Base-by-base conservation (phyloP, 73 alveolate species). In the Tetrahymena borealis region DNA sequence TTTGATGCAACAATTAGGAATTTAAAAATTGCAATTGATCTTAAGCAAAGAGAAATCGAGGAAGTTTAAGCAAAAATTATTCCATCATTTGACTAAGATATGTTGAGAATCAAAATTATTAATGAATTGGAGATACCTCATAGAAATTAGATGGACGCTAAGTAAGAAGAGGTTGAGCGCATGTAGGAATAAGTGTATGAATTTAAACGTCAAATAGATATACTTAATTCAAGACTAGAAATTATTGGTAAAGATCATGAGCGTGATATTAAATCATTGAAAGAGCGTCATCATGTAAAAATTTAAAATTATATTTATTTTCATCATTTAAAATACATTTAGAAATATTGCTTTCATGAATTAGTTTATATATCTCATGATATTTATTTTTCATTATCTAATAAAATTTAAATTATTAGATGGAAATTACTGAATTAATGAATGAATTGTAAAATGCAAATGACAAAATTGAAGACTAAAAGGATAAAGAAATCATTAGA, bases 111-210 rank as follows among this genome's bases (percentile, higher is more conserved):
- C 12, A 92, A 92, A 37, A 38, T 92, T 16, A 78, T 92, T 18
- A 92, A 92, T 79, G 95, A 92, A 92, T 79, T 92, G 38, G 95
- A 92, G 37, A 38, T 92, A 78, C 95, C 95, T 35, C 95, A 92
- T 79, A 40, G 95, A 78, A 79, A 92, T 33, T 37, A 92, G 38
- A 20, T 92, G 18, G 95, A 92, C 37, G 40, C 78, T 15, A 92
- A 92, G 40, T 39, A 92, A n/a, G 60, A 24, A 39, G 95, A 92
- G 31, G 60, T 92, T 79, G 95, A 92, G 28, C 60, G 78, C 39
- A 36, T 92, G 33, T 42, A 92, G 33, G 95, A 92, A 79, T 79
- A n/a, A 28, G 78, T 92, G 11, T 79, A 92, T 79, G 39, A 92
- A 39, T 38, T 38, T 37, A 92, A 92, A 79, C 37, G 95, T 28